Base-by-base conservation (phyloP, 257 asterid genomes). In the Nicotiana attenuata region DNA sequence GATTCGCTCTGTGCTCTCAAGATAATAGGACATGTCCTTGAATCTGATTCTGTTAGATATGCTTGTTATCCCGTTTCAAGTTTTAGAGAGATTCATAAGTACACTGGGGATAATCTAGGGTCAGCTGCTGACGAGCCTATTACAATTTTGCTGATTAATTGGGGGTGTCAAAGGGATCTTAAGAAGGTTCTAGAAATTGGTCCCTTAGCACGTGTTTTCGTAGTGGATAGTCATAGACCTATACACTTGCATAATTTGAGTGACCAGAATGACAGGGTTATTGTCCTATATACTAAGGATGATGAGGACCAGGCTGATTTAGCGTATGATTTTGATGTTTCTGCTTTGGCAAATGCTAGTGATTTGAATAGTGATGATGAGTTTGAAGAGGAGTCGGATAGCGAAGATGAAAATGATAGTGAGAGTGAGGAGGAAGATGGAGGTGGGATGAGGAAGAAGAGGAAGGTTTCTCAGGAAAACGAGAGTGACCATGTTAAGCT, bases 81-180 rank as follows among this genome's bases (percentile, higher is more conserved):
- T 79, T 96, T 96, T 88, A 93, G 90, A 83, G 98, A 96, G 84
- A 94, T 96, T 81, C 93, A 91, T 81, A 91, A 93, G 89, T 93
- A 89, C 64, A 95, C 97, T 10, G 97, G 97, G 63, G 89, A 90
- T 81, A 86, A 76, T 77, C 59, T 92, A 85, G 87, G 89, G 16
- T 65, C 88, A 35, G 81, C 91, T 8, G 92, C 91, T 0, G 92
- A 89, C 31, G 93, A 90, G 57, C 95, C 97, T 73, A 78, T 93
- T 52, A 90, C 99, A 0, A 91, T 94, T 84, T 88, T 96, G 91
- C 84, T 94, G 86, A 90, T 94, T 53, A 96, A 96, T 84, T 96
- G 99, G 99, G 99, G 99, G 17, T 92, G 98, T 87, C 97, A 93
- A 85, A 92, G 98, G 89, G 98, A 96, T 94, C 90, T 96, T 6